These are phyloP conservation scores for Aspergillus quadricinctus DNA, from an alignment of 2,329 filamentous ascomycete genomes.

Conservation along the genomic window DNA sequence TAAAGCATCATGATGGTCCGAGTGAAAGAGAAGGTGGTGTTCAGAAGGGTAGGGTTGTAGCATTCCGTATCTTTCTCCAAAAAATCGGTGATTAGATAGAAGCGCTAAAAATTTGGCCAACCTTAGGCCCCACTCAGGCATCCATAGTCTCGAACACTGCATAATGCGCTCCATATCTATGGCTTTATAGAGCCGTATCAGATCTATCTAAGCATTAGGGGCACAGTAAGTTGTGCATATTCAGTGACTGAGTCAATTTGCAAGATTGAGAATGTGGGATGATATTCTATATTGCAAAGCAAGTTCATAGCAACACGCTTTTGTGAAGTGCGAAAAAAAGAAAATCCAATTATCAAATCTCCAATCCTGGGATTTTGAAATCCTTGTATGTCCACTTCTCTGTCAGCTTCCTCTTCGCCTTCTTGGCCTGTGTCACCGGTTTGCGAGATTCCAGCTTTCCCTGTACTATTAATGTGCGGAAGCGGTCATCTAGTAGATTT, in stretches of 20 bases:
- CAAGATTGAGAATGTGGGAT: neutral
- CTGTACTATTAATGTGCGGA: slow-evolving; percentile 79
- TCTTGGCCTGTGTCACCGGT: slow-evolving; percentile 74
- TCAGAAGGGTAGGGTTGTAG: neutral
- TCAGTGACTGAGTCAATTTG: neutral
- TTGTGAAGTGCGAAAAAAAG: slow-evolving; percentile 10
- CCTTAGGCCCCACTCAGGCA: neutral
- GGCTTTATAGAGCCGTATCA: neutral
- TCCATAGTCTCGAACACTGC: neutral
- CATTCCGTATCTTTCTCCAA: neutral
- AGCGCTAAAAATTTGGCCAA: slow-evolving; percentile 16
- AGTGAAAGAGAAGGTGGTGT: slow-evolving; percentile 1
- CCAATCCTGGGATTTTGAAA: slow-evolving; percentile 56
- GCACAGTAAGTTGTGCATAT: neutral
- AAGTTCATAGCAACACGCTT: neutral
- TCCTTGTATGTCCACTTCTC: slow-evolving; percentile 99
- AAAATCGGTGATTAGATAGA: neutral
- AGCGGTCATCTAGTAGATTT: slow-evolving; percentile 89
- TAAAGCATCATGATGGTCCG: slow-evolving; percentile 19
- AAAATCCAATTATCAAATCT: slow-evolving; percentile 17
- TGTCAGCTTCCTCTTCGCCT: slow-evolving; percentile 72
- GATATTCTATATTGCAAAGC: neutral
- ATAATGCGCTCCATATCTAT: neutral
- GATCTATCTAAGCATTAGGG: neutral
- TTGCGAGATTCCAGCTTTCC: slow-evolving; percentile 84